Evolutionary conservation across 257 asterid genomes (phyloP).

Genomic region (Jacaranda mimosifolia): DNA sequence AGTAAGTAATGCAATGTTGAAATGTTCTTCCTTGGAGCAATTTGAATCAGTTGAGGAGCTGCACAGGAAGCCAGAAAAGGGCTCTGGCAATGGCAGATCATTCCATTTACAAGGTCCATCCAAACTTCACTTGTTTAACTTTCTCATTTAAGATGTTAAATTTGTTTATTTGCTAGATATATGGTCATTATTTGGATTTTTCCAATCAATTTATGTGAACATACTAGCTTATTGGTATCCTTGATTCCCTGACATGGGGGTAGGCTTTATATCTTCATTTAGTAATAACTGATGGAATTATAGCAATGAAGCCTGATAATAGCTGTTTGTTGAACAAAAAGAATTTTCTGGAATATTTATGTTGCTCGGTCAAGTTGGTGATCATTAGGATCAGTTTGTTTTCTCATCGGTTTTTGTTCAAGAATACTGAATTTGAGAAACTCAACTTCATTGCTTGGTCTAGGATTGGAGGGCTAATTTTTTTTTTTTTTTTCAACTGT

Average conservation of each 20-base stretch:
- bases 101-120: slow-evolving; percentile 48
- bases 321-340: not conserved
- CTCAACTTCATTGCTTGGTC: not conserved
- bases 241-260: not conserved
- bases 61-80: slow-evolving; percentile 19
- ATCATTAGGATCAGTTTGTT: not conserved
- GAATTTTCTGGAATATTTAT: slow-evolving; percentile 7
- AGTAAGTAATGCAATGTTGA: not conserved
- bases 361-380: not conserved
- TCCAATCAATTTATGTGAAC: not conserved
- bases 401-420: not conserved
- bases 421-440: not conserved
- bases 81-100: slow-evolving; percentile 7
- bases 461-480: not conserved
- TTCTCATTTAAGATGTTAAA: not conserved
- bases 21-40: slow-evolving; percentile 24
- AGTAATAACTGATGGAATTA: not conserved
- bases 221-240: not conserved
- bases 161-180: not conserved
- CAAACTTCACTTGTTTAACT: not conserved
- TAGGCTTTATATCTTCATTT: not conserved
- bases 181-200: not conserved
- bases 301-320: not conserved
- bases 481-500: not conserved
- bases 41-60: slow-evolving; percentile 32